Evolutionary conservation across 106 monocot genomes (phyloP).

Genomic region (Chionographis japonica): DNA sequence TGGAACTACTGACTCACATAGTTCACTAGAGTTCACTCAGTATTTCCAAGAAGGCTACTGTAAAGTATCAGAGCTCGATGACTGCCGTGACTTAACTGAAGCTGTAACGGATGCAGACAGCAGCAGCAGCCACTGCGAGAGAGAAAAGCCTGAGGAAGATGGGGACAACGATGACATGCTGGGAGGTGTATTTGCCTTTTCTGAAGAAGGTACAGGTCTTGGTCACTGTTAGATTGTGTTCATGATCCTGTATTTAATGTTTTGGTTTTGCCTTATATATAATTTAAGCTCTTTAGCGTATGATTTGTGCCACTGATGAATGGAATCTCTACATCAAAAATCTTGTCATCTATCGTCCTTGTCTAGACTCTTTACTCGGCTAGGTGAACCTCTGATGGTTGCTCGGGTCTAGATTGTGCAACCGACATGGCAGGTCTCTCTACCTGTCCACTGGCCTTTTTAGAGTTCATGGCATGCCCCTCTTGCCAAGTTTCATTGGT

Average conservation of each 20-base stretch:
- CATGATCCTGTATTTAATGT: too few species aligned
- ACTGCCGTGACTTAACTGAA: conserved; percentile 67
- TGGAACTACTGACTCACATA: conserved; percentile 29
- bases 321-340: neutral
- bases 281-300: too few species aligned
- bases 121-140: conserved; percentile 75
- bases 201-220: conserved; percentile 62
- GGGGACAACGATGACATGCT: conserved; percentile 75
- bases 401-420: too few species aligned
- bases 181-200: conserved; percentile 81
- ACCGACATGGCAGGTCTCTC: too few species aligned
- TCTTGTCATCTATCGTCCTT: neutral
- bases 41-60: conserved; percentile 82
- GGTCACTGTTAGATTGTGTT: too few species aligned
- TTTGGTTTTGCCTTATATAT: too few species aligned
- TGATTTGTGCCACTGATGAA: too few species aligned
- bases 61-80: conserved; percentile 68
- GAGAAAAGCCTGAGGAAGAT: conserved; percentile 71
- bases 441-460: too few species aligned
- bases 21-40: conserved; percentile 38
- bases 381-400: too few species aligned
- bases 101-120: conserved; percentile 68
- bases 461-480: too few species aligned
- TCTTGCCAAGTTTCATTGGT: too few species aligned
- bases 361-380: too few species aligned